Conservation (phyloP, 768 basidiomycete species). For the Trametopsis cervina region DNA sequence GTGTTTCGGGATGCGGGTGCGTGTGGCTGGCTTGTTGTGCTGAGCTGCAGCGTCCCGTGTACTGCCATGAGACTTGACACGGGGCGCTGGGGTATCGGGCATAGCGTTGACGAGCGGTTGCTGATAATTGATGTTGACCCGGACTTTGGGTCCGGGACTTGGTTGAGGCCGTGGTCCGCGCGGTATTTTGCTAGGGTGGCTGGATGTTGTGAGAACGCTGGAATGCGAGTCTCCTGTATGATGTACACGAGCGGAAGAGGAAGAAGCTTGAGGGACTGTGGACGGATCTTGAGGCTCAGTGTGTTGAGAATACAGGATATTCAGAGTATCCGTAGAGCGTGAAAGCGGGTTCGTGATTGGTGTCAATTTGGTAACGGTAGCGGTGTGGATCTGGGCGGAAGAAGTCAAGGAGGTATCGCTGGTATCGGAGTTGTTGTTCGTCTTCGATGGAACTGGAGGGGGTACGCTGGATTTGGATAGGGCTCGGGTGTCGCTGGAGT, state of each 20-base stretch:
- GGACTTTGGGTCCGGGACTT: background rate
- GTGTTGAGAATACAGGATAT: constrained; percentile 8
- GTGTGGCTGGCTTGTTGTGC: background rate
- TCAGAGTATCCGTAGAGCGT: constrained; percentile 13
- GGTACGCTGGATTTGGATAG: background rate
- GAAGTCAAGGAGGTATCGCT: constrained; percentile 18
- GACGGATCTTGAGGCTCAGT: constrained; percentile 7
- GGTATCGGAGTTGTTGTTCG: constrained; percentile 15
- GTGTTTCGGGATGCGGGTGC: constrained; percentile 5
- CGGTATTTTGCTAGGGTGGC: constrained; percentile 16
- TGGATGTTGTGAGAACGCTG: background rate
- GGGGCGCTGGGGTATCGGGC: background rate
- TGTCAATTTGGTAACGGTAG: constrained; percentile 21
- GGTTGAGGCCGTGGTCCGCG: constrained; percentile 18
- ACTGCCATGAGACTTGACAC: background rate
- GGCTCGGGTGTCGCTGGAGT: constrained; percentile 24
- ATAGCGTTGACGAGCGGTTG: background rate
- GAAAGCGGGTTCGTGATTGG: constrained; percentile 11
- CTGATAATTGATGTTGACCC: background rate
- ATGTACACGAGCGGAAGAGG: background rate
- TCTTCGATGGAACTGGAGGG: background rate
- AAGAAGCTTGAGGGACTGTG: background rate
- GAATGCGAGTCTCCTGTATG: constrained; percentile 6
- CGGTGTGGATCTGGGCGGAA: constrained; percentile 22
- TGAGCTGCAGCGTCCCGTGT: background rate